phyloP scores from a whole-genome alignment of 2,329 filamentous ascomycete genomes.

The Leptographium wingfieldii region DNA sequence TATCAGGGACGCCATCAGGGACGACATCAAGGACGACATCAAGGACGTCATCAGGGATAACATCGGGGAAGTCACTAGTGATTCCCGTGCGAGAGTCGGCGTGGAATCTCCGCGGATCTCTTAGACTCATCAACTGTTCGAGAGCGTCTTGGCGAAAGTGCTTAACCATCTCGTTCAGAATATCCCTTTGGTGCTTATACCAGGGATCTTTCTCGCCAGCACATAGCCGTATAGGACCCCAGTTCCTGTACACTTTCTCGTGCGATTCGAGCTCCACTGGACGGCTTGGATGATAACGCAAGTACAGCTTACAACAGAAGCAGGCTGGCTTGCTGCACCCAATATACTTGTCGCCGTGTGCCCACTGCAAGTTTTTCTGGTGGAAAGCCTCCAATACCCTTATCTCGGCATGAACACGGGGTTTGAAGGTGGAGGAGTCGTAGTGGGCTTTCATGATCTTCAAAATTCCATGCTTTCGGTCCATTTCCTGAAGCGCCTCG shows the following conservation, averaged over 20 bases:
- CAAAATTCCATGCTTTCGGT: constrained; percentile 16
- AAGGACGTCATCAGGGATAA: too few species aligned
- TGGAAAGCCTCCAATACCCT: constrained; percentile 34
- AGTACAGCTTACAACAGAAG: constrained; percentile 34
- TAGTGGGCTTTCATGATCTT: constrained; percentile 16
- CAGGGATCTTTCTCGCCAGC: neutral
- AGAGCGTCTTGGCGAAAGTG: constrained; percentile 4
- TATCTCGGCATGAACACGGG: constrained; percentile 31
- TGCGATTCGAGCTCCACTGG: constrained; percentile 23
- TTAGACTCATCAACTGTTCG: neutral
- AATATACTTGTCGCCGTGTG: constrained; percentile 29
- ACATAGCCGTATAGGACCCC: constrained; percentile 19
- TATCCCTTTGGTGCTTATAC: neutral
- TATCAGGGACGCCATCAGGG: too few species aligned
- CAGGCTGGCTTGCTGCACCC: constrained; percentile 40
- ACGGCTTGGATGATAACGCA: constrained; percentile 24
- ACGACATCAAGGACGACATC: too few species aligned
- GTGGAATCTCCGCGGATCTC: neutral
- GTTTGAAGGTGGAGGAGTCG: constrained; percentile 14
- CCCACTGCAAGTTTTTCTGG: constrained; percentile 19
- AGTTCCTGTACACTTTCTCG: constrained; percentile 27
- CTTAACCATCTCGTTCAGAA: constrained; percentile 4
- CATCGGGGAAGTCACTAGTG: neutral
- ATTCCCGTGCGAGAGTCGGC: constrained; percentile 5
- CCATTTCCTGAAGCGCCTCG: constrained; percentile 14